These are phyloP conservation scores for Alternaria sp. DNA, from an alignment of 2,329 filamentous ascomycete species.

Conservation along the genomic window DNA sequence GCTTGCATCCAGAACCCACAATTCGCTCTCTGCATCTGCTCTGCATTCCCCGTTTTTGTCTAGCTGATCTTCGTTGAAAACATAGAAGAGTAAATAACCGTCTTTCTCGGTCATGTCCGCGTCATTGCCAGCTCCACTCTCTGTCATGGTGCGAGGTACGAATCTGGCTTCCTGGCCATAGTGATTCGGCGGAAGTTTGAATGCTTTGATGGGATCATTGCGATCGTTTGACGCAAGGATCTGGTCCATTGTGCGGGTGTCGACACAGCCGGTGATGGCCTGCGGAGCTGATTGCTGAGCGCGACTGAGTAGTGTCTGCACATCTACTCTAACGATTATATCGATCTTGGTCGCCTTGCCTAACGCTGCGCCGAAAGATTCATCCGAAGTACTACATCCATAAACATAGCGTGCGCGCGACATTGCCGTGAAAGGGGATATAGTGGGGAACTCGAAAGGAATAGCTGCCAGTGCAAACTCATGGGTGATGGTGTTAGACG, in stretches of 20 bases:
- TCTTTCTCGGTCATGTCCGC: constrained; percentile 63
- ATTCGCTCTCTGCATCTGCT: constrained; percentile 60
- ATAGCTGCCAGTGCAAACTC: constrained; percentile 72
- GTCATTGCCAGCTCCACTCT: constrained; percentile 5
- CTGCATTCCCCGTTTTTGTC: constrained; percentile 59
- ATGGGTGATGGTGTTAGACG: constrained; percentile 60
- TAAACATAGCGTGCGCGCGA: constrained; percentile 68
- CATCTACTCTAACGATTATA: constrained; percentile 69
- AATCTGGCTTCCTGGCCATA: constrained; percentile 75
- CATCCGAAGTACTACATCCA: constrained; percentile 68
- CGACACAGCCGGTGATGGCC: constrained; percentile 68
- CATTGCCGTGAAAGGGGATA: constrained; percentile 66
- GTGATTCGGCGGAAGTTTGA: constrained; percentile 67
- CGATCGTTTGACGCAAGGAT: constrained; percentile 56
- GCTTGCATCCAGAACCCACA: constrained; percentile 73
- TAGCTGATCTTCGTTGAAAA: constrained; percentile 73
- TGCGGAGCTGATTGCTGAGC: constrained; percentile 59
- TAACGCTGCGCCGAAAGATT: constrained; percentile 66
- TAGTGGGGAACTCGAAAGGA: constrained; percentile 72
- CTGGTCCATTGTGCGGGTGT: constrained; percentile 63
- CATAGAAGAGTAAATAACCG: constrained; percentile 72
- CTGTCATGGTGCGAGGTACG: constrained; percentile 55
- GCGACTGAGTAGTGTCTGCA: constrained; percentile 60
- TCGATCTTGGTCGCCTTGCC: constrained; percentile 73
- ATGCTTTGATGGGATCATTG: constrained; percentile 68